Evolutionary conservation across 495 filamentous ascomycete genomes (phyloP), one percentile per base, ranked within the genome.

Genomic region (Annulohypoxylon moriforme): DNA sequence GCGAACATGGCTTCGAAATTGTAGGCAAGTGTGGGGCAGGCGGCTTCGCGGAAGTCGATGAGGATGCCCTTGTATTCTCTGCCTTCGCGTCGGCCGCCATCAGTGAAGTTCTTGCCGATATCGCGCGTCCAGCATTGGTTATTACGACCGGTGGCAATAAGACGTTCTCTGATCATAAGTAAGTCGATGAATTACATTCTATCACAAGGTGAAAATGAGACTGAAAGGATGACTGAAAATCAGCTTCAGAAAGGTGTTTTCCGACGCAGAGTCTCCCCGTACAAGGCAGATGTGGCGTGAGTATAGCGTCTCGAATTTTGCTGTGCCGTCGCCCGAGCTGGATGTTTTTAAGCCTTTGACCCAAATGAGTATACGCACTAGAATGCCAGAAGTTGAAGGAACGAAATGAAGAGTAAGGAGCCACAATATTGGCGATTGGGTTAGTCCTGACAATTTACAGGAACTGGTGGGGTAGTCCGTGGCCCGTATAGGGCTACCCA

Each of bases 41-140:
- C 69, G 81, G 78, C 57, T 83, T 83, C 65, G 71, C 76, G 59
- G 71, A 82, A 69, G 60, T 81, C n/a, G 78, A 82, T 73, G 76
- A 80, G 1, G 69, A 76, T 22, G 74, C 79, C 16, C 72, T 79
- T 50, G 72, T 82, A 53, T 75, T 82, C 72, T 67, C 76, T 4
- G 65, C 76, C 27, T 79, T 79, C 75, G 71, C 77, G 52, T 64
- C 66, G 46, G 74, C 74, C 2, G 76, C 78, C 55, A 59, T 83
- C 20, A 79, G 78, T 60, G 71, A 68, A 7, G 36, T 76, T 22
- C 73, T 83, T 50, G 77, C 77, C 24, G 80, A 83, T 66, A 67
- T 82, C 64, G 76, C 78, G 38, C 75, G 79, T 36, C 81, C 80
- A 49, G 64, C 72, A 18, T 64, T 76, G 36, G 72, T 78, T 56